Base-by-base conservation (phyloP, 2,329 filamentous ascomycete genomes). In the Ophiostoma angusticollis region DNA sequence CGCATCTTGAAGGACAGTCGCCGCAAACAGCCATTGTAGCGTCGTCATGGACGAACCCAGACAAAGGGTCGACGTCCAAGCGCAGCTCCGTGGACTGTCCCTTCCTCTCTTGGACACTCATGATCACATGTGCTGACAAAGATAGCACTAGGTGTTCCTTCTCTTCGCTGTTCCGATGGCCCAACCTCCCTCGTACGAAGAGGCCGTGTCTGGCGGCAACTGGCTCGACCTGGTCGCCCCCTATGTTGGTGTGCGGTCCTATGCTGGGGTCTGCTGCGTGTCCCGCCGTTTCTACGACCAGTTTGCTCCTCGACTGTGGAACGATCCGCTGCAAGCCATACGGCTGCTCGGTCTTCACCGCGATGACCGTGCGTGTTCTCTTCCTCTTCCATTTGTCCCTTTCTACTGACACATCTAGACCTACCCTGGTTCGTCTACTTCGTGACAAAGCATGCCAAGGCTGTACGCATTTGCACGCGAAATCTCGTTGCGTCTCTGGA, bases 221-320 rank as follows among this genome's bases (percentile, higher is more conserved):
- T 73, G 70, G 67, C 57, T 73, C 13, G 52, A 52, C 22, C 45
- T 74, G 4, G 63, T 63, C 11, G 65, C 61, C 6, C 61, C 65
- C 1, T 66, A 64, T 45, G 46, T 72, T 33, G 48, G 53, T 2
- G 46, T 59, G 30, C 41, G 48, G 6, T 61, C 68, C 48, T 68
- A 67, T 47, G 49, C 56, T 18, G 52, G 54, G 7, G 61, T 73
- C 31, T 72, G 67, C 48, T 61, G 62, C 27, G 70, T 74, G 9
- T 64, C 58, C 34, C 54, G 48, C 29, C 61, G 57, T 9, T 72
- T 70, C 47, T 63, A 67, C 55, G 40, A 47, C 30, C 53, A 62
- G 16, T 74, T 76, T 49, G 64, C 64, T 5, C 67, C 68, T 16
- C 62, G 58, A 5, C 53, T 75, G 14, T 76, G 71, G 72, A 57